Base-by-base conservation (phyloP, 2,329 filamentous ascomycete genomes). In the Ascochyta pisi region DNA sequence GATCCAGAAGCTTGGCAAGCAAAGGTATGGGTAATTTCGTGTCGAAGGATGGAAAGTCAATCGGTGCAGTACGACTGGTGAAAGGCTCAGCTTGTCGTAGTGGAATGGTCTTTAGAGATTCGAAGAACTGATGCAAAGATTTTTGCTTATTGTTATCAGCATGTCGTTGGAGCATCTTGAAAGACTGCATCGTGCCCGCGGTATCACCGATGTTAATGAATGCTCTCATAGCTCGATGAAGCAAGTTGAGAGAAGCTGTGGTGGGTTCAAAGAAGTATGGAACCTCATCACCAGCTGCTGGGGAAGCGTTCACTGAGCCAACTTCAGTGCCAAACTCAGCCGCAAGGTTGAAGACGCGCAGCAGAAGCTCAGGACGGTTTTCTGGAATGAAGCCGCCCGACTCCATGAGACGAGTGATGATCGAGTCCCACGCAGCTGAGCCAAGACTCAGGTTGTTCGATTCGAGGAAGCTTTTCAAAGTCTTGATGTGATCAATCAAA, bases 341-440 rank as follows among this genome's bases (percentile, higher is more conserved):
- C 3, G 75, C 73, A 13, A 82, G 68, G 29, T 74, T 63, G 23
- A 77, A 65, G 10, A 82, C 61, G 9, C 63, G 61, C 31, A 79
- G 73, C 15, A 83, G 67, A 3, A 79, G 57, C 42, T 74, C 70
- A 13, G 82, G 81, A 23, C 82, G 77, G 23, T 71, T 70, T 31
- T 81, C 75, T 2, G 79, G 70, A 6, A 78, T 67, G 15, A 84
- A 64, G 19, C 75, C 77, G 33, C 78, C 79, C 1, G 81, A 80
- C 53, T 86, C 82, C 4, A 76, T 44, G 23, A 85, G 69, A 27
- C 84, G 82, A n/a, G 80, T 70, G 31, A 83, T 68, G 47, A 81
- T 66, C 13, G 78, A 73, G 60, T 79, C 75, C 81, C 77, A 79
- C 15, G 76, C 73, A n/a, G 72, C 68, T 33, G 70, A 71, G 31